Base-by-base conservation (phyloP, 1,139 yeast species). In the Saccharomyces hybrid region DNA sequence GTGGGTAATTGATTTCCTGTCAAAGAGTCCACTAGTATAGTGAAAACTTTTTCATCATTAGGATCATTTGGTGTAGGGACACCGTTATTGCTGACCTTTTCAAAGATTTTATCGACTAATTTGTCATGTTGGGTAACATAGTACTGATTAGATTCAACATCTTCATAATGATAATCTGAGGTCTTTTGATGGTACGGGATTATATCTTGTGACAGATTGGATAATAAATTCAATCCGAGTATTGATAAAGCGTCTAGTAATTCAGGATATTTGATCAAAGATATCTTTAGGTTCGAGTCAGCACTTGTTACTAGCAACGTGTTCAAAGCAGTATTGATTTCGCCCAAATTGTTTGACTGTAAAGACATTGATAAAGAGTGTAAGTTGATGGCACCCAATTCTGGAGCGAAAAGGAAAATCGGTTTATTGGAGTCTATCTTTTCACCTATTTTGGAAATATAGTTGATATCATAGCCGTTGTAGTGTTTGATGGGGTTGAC, bases 331-430 rank as follows among this genome's bases (percentile, higher is more conserved):
- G 84, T 82, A 54, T 86, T 81, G 8, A 84, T 78, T 61, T 85
- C 90, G 2, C 83, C 79, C 13, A 76, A 71, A 44, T 77, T 73
- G 5, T 73, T 73, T 30, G 89, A 84, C 50, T 82, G 81, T 58
- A 93, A 72, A 2, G 90, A 79, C 86, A 89, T 83, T 0, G 86
- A 80, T 54, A 93, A 71, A 0, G 97, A 91, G 59, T 86, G 93
- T 30, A 93, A 69, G 65, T 88, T 90, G 25, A 91, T 78, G 0
- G 85, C 75, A 1, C 98, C 98, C 52, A 90, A 74, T 67, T 93
- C 99, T 0, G 96, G 96, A 7, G 95, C 90, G 71, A 87, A 85
- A 47, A 95, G 77, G 63, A 86, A 91, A 2, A 87, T 91, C 0
- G 97, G 96, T 59, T 86, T 85, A 53, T 88, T 76, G 20, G 83